Conservation (phyloP, 2,329 filamentous ascomycete species). For the Blumeria hordei region DNA sequence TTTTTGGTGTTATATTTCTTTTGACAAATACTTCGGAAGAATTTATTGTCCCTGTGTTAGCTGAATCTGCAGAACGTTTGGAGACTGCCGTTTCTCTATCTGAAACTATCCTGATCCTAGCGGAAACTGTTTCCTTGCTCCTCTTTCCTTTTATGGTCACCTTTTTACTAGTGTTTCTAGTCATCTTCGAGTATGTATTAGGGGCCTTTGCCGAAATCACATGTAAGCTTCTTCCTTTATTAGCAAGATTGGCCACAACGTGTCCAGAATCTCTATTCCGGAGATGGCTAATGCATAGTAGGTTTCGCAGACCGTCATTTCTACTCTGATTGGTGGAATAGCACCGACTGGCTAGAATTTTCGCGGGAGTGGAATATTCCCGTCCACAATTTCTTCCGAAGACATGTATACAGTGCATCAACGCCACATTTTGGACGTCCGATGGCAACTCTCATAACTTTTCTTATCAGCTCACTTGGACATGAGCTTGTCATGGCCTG, state of each 20-base stretch:
- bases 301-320: conserved; percentile 79
- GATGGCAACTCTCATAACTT: conserved; percentile 70
- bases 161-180: conserved; percentile 84
- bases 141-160: conserved; percentile 95
- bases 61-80: conserved; percentile 37
- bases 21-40: conserved; percentile 80
- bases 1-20: conserved; percentile 91
- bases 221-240: conserved; percentile 16
- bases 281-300: conserved; percentile 3
- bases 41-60: conserved; percentile 77
- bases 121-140: conserved; percentile 74
- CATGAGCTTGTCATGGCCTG: conserved; percentile 96
- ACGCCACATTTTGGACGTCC: conserved; percentile 50
- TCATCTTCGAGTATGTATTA: conserved; percentile 93
- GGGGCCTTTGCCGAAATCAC: conserved; percentile 91
- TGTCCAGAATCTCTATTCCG: not conserved
- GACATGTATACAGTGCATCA: conserved; percentile 79
- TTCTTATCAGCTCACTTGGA: conserved; percentile 67
- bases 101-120: conserved; percentile 57
- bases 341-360: conserved; percentile 84
- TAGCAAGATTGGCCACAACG: too few relatives aligned
- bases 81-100: conserved; percentile 19
- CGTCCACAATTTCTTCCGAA: conserved; percentile 80
- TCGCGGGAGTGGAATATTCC: conserved; percentile 94
- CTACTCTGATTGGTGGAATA: conserved; percentile 59